Percentiles rank a stretch among this genome's conserved stretches.
These are phyloP conservation scores for Penicillium digitatum DNA, from an alignment of 2,329 filamentous ascomycete species.

Conservation along the genomic window DNA sequence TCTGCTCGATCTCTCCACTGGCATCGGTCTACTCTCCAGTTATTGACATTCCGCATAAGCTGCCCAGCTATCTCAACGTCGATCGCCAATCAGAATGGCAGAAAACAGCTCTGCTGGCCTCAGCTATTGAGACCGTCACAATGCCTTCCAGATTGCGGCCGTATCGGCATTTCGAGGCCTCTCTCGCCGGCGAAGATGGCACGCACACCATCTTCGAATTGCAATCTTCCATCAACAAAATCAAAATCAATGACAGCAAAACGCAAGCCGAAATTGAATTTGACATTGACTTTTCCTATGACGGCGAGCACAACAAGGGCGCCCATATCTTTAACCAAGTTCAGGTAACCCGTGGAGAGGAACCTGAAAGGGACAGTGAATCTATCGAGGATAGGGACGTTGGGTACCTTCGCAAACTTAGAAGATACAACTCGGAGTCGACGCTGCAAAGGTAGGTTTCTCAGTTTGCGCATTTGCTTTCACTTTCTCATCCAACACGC, in stretches of 20 bases:
- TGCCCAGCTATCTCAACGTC: slow-evolving; percentile 58
- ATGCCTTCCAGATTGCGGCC: slow-evolving; percentile 62
- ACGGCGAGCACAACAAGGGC: slow-evolving; percentile 22
- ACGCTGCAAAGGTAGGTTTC: slow-evolving; percentile 33
- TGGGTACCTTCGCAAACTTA: slow-evolving; percentile 29
- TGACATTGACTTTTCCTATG: slow-evolving; percentile 40
- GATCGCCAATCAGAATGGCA: slow-evolving; percentile 71
- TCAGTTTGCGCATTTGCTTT: neutral
- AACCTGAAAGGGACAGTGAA: slow-evolving; percentile 15
- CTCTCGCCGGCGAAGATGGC: slow-evolving; percentile 58
- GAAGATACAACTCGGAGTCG: slow-evolving; percentile 33
- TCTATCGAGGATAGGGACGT: slow-evolving; percentile 19
- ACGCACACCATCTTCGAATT: slow-evolving; percentile 74
- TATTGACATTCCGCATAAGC: slow-evolving; percentile 54
- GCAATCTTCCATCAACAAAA: slow-evolving; percentile 57
- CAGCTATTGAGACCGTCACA: slow-evolving; percentile 73
- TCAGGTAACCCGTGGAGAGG: slow-evolving; percentile 31
- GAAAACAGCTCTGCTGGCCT: slow-evolving; percentile 68
- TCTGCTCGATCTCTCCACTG: slow-evolving; percentile 65
- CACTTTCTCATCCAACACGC: slow-evolving; percentile 9
- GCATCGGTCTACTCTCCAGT: slow-evolving; percentile 77
- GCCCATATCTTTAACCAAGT: slow-evolving; percentile 37
- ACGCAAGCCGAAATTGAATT: slow-evolving; percentile 30
- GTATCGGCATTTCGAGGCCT: slow-evolving; percentile 37
- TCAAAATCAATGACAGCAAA: slow-evolving; percentile 16